Percentiles rank a stretch among this genome's conserved stretches.
Evolutionary conservation across 495 filamentous ascomycete genomes (phyloP).

Genomic region (Achaetomiella virescens): DNA sequence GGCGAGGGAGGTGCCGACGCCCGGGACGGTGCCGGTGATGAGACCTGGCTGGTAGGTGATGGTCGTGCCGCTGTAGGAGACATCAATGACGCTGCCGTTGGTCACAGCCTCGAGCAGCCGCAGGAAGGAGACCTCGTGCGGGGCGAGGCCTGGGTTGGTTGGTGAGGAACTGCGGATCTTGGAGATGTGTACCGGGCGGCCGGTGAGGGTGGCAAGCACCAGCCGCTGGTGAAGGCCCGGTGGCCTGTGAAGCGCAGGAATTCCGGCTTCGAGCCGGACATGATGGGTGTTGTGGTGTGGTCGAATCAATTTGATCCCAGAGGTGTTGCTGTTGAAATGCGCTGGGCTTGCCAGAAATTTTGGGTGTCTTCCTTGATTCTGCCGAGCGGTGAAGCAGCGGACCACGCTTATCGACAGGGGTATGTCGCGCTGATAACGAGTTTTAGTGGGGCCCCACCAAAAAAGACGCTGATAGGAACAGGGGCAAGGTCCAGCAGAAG

Average conservation of each 20-base stretch:
- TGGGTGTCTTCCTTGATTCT: conserved; percentile 25
- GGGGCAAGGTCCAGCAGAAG: not conserved
- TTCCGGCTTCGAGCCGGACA: conserved; percentile 41
- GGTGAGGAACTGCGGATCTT: conserved; percentile 83
- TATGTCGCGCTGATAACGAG: conserved; percentile 25
- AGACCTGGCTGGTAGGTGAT: conserved; percentile 87
- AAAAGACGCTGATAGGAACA: conserved; percentile 7
- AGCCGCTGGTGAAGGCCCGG: conserved; percentile 75
- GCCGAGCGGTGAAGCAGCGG: conserved; percentile 23
- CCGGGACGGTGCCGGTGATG: conserved; percentile 71
- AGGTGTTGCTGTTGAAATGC: not conserved
- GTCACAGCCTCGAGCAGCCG: conserved; percentile 91
- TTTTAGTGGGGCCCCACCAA: conserved; percentile 13
- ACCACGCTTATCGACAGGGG: conserved; percentile 15
- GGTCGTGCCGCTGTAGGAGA: conserved; percentile 90
- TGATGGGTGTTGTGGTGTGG: conserved; percentile 15
- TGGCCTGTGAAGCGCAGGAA: conserved; percentile 69
- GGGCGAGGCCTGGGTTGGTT: conserved; percentile 77
- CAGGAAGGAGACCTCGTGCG: conserved; percentile 91
- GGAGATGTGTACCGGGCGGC: conserved; percentile 81
- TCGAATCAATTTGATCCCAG: no score
- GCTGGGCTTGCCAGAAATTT: conserved; percentile 25
- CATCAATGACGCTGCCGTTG: conserved; percentile 90
- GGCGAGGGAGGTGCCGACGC: conserved; percentile 51
- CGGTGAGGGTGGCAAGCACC: conserved; percentile 85